phyloP scores from a whole-genome alignment of 305 asterid genomes.

The Salvia sclarea region DNA sequence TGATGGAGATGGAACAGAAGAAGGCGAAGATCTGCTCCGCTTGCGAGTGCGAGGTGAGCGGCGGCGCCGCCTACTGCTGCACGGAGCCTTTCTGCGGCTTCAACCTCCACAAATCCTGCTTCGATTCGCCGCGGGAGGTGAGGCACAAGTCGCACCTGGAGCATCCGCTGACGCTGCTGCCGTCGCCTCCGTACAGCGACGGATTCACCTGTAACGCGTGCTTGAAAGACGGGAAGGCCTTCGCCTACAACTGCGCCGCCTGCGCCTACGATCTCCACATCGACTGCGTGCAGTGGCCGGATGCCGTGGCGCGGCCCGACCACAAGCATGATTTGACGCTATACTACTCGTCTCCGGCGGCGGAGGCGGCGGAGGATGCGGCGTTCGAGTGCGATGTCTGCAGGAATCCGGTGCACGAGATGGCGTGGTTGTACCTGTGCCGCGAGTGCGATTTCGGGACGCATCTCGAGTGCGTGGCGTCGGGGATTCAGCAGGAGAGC shows the following conservation, averaged over 20 bases:
- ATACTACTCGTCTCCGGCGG: constrained; percentile 57
- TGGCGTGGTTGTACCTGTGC: constrained; percentile 68
- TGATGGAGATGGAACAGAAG: constrained; percentile 38
- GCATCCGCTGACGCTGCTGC: constrained; percentile 57
- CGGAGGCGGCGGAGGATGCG: constrained; percentile 39
- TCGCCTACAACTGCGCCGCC: constrained; percentile 52
- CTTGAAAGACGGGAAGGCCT: constrained; percentile 47
- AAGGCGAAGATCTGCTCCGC: constrained; percentile 52
- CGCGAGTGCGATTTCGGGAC: constrained; percentile 73
- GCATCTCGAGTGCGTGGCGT: constrained; percentile 59
- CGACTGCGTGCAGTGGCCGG: constrained; percentile 60
- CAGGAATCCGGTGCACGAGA: constrained; percentile 49
- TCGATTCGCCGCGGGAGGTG: constrained; percentile 52
- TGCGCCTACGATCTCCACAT: constrained; percentile 66
- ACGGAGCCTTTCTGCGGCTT: constrained; percentile 51
- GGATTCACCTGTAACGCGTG: constrained; percentile 76
- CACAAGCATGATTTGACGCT: constrained; percentile 53
- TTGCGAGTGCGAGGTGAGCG: constrained; percentile 49
- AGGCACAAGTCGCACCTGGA: constrained; percentile 63
- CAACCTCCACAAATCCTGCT: constrained; percentile 67
- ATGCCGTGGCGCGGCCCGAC: constrained; percentile 46
- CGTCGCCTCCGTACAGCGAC: constrained; percentile 48
- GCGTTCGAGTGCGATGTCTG: constrained; percentile 61
- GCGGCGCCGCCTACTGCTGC: constrained; percentile 54
- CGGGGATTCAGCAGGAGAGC: constrained; percentile 32